Evolutionary conservation across 2,329 filamentous ascomycete genomes (phyloP).

Genomic region (Pseudogymnoascus pannorum): DNA sequence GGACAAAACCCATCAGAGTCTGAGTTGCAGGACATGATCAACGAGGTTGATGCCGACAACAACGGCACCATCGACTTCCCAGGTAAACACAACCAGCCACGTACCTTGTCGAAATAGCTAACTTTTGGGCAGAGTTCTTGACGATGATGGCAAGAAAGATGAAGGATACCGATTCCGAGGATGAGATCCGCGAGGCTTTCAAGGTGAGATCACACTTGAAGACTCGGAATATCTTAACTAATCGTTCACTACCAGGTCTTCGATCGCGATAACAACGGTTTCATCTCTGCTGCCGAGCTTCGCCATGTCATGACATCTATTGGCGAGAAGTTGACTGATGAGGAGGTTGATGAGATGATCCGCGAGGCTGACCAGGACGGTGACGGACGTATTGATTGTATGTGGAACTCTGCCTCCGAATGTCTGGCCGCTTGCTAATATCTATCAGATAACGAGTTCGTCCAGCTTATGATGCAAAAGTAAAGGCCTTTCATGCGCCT

Average conservation of each 20-base stretch:
- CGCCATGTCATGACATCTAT: slow-evolving; percentile 90
- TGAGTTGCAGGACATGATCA: slow-evolving; percentile 89
- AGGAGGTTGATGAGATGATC: slow-evolving; percentile 91
- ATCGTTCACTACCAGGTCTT: slow-evolving; percentile 49
- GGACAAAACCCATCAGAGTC: slow-evolving; percentile 87
- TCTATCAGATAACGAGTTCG: slow-evolving; percentile 74
- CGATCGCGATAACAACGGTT: slow-evolving; percentile 85
- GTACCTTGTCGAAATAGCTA: slow-evolving; percentile 16
- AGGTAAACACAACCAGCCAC: slow-evolving; percentile 47
- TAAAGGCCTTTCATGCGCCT: slow-evolving; percentile 35
- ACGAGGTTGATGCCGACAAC: slow-evolving; percentile 88
- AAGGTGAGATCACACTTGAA: slow-evolving; percentile 38
- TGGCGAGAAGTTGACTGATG: slow-evolving; percentile 83
- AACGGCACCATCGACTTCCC: slow-evolving; percentile 90
- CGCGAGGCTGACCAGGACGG: slow-evolving; percentile 85
- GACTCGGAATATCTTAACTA: slow-evolving; percentile 3
- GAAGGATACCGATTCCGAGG: slow-evolving; percentile 88
- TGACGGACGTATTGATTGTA: slow-evolving; percentile 83
- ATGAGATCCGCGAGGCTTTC: slow-evolving; percentile 85
- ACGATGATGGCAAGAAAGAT: slow-evolving; percentile 95
- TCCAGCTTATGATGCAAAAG: slow-evolving; percentile 95
- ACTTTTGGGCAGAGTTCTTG: slow-evolving; percentile 61
- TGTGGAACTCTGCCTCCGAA: slow-evolving; percentile 27
- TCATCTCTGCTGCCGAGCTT: slow-evolving; percentile 81
- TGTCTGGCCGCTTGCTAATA: background rate